These are phyloP conservation scores for Boletus reticulatus DNA, from an alignment of 768 basidiomycete species.

Conservation along the genomic window DNA sequence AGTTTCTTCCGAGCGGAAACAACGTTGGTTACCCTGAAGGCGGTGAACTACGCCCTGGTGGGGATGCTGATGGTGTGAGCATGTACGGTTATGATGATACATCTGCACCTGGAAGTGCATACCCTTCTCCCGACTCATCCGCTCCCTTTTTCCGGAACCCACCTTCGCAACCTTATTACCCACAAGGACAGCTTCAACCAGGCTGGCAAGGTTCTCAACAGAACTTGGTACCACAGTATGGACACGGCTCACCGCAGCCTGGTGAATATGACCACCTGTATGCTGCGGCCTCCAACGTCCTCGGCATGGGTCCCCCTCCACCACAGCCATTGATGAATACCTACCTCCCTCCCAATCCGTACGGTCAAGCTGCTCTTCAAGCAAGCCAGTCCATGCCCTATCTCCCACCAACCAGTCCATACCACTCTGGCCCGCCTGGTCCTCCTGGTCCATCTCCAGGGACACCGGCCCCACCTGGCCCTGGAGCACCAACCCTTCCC, in stretches of 20 bases:
- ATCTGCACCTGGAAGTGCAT: constrained; percentile 30
- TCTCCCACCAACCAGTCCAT: constrained; percentile 30
- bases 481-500: constrained; percentile 25
- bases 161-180: constrained; percentile 18
- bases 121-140: constrained; percentile 25
- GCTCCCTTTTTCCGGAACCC: constrained; percentile 18
- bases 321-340: constrained; percentile 16
- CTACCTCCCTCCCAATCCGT: constrained; percentile 23
- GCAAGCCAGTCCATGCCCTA: constrained; percentile 32
- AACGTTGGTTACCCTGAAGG: constrained; percentile 28
- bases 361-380: constrained; percentile 23
- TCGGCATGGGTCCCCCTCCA: constrained; percentile 69
- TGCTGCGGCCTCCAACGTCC: constrained; percentile 74
- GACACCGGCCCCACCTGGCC: constrained; percentile 15
- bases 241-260: constrained; percentile 27
- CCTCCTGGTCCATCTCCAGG: constrained; percentile 15
- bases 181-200: constrained; percentile 18
- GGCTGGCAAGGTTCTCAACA: constrained; percentile 32
- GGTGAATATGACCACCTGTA: constrained; percentile 60
- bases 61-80: constrained; percentile 38
- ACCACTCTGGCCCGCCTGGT: constrained; percentile 11
- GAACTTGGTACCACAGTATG: constrained; percentile 19
- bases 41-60: constrained; percentile 21
- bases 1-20: constrained; percentile 21
- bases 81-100: constrained; percentile 40